These are phyloP conservation scores for Artemisia annua DNA, from an alignment of 129 eudicot species.

Conservation along the genomic window DNA sequence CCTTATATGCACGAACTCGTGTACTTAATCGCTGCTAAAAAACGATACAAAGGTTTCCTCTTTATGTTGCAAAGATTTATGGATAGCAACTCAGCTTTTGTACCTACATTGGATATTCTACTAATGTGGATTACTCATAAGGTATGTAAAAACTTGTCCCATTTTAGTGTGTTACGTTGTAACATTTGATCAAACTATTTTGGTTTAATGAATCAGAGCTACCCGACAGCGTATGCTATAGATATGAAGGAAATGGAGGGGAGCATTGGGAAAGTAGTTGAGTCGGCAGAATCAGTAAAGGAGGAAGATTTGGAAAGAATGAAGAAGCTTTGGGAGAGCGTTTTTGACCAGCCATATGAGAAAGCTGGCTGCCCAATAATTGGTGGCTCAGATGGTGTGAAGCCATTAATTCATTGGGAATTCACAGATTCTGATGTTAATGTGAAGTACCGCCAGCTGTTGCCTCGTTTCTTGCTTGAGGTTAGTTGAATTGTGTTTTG, in stretches of 20 bases:
- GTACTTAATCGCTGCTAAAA: conserved; percentile 76
- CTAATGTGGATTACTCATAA: conserved; percentile 92
- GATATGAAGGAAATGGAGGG: conserved; percentile 81
- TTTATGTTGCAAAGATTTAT: conserved; percentile 53
- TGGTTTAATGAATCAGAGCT: conserved; percentile 68
- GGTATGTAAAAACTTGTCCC: conserved; percentile 39
- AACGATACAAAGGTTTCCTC: conserved; percentile 68
- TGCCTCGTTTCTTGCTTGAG: conserved; percentile 81
- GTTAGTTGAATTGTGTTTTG: conserved; percentile 34
- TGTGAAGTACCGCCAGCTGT: conserved; percentile 56
- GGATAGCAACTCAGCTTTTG: conserved; percentile 46
- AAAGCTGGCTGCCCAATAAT: conserved; percentile 75
- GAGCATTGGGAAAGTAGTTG: conserved; percentile 48
- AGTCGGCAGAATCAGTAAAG: conserved; percentile 45
- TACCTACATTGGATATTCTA: conserved; percentile 80
- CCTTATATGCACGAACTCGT: conserved; percentile 78
- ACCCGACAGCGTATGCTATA: conserved; percentile 64
- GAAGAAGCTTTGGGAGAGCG: conserved; percentile 72
- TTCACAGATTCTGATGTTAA: conserved; percentile 67
- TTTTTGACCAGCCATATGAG: conserved; percentile 83
- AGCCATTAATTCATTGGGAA: conserved; percentile 61
- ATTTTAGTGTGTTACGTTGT: background rate
- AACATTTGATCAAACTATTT: background rate
- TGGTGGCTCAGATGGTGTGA: conserved; percentile 12
- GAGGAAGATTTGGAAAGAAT: conserved; percentile 52